Base-by-base conservation (phyloP, 495 filamentous ascomycete genomes). In the Penicillium ochrochloron region DNA sequence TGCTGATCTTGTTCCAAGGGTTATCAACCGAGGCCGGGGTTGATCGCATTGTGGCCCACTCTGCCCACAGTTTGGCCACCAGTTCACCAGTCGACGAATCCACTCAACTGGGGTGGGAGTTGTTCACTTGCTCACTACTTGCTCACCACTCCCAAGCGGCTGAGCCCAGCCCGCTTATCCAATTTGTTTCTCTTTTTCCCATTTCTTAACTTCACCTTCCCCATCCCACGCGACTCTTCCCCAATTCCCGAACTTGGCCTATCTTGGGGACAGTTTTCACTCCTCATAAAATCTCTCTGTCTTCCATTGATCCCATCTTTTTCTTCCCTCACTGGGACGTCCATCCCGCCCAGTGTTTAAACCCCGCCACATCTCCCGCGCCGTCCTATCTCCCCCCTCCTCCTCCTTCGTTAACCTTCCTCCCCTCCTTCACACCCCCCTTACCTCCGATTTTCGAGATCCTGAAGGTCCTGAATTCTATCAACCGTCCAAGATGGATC, bases 401-500 rank as follows among this genome's bases (percentile, higher is more conserved):
- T 58, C 59, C 54, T 9, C 1, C 53, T 39, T 25, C 27, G 35
- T 42, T 23, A 6, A 41, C 52, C 50, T 25, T 65, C 31, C 39
- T n/a, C 56, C 59, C 57, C 51, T 27, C 31, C 42, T 33, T 8
- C 66, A 59, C n/a, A 60, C 62, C 29, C 70, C 66, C 70, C 62
- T 71, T 67, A 58, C 67, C 66, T 65, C 66, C 64, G 44, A 54
- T 66, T 61, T 44, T 46, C 52, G 25, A 61, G 19, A 42, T 52
- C 25, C 41, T 56, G 53, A 15, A 23, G 35, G 21, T 31, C 50
- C 31, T 37, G 46, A 65, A 56, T 21, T 17, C 44, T 31, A 53
- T 58, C 23, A 55, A 35, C 23, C 35, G 37, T 14, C 56, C 72
- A 77, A 70, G 31, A 83, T 83, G 80, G 77, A 82, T 72, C 72